Evolutionary conservation across 1,284 basidiomycete genomes (phyloP), one percentile per base, ranked within the genome.

Genomic region (Phylloboletellus chloephorus): DNA sequence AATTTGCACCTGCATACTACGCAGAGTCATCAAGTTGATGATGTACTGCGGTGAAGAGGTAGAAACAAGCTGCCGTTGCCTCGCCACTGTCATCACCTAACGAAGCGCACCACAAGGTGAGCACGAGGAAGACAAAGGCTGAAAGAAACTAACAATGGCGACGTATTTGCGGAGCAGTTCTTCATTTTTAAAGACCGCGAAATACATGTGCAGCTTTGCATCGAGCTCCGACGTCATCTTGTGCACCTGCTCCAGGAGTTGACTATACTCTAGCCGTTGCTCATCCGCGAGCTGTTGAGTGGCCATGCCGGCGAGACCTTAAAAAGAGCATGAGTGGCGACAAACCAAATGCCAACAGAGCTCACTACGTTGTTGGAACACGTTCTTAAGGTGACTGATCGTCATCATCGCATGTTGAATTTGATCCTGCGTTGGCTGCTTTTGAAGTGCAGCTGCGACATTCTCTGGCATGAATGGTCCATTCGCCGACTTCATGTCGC

Each of bases 241-340:
- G 50, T 60, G 58, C 19, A 78, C 51, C 30, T 71, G 65, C 39
- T 78, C 76, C 21, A 85, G 64, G 4, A 71, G 32, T 16, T 53
- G 53, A 37, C 68, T 72, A 52, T 73, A 84, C 30, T 77, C 74
- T 26, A 61, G 40, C 26, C 73, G 67, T 44, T 78, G 76, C 0
- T 74, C 72, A 4, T 69, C 63, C 2, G 75, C 65, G n/a, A 84
- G 52, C 8, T 66, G 68, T 19, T 63, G 52, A 13, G 41, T 33
- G 4, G 49, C 37, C 52, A 69, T 62, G 32, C 51, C 54, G 3
- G 52, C 53, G 22, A 53, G 42, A 41, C 52, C 48, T 49, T 39
- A 7, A 13, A 34, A 39, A 23, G 41, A 32, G 28, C 4, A 31
- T 52, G 23, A 49, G 54, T 24, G 39, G n/a, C 37, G 45, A 34